Evolutionary conservation across 306 rosid species (phyloP).

Genomic region (Benincasa hispida): DNA sequence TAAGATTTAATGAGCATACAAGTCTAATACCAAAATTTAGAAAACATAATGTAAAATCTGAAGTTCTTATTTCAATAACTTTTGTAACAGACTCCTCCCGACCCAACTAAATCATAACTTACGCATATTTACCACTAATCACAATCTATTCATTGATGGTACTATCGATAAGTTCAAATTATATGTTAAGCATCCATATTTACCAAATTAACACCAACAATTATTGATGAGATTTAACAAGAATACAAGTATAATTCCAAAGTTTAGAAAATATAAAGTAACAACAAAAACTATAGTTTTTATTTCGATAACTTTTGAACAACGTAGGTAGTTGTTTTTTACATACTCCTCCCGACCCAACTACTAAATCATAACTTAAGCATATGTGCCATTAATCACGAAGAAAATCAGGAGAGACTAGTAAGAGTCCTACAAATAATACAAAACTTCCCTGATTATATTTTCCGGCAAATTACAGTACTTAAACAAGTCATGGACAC

Average conservation of each 20-base stretch:
- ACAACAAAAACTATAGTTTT: background rate
- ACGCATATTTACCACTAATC: too few species aligned
- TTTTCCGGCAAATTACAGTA: background rate
- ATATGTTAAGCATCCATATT: background rate
- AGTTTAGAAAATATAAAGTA: background rate
- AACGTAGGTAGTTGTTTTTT: background rate
- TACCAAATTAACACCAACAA: background rate
- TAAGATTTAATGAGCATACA: background rate
- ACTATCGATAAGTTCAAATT: background rate
- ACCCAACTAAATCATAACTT: too few species aligned
- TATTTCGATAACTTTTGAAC: background rate
- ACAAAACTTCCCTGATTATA: background rate
- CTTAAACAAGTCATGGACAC: background rate
- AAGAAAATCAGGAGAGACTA: background rate
- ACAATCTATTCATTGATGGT: background rate
- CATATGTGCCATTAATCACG: background rate
- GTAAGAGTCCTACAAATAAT: background rate
- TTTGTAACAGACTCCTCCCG: background rate
- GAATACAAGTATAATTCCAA: background rate
- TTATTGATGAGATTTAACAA: background rate
- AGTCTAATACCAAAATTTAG: background rate
- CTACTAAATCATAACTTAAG: background rate
- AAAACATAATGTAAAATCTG: background rate
- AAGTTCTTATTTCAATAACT: background rate
- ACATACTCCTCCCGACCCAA: background rate